Evolutionary conservation across 768 basidiomycete genomes (phyloP).

Genomic region (Tremella fuciformis): DNA sequence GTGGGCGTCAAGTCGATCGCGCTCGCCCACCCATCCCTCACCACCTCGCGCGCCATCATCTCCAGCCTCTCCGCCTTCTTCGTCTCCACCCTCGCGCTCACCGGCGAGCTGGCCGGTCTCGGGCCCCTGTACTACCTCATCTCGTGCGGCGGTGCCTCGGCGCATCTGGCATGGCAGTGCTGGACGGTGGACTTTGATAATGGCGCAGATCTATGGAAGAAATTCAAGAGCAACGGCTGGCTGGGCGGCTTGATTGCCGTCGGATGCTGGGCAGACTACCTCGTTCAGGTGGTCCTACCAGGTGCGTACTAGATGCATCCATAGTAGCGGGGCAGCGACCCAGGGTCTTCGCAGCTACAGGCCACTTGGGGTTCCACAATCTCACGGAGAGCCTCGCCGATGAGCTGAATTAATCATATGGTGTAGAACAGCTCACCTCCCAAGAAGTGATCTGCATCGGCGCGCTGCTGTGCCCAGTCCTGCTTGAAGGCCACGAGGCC

Average conservation of each 20-base stretch:
- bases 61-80: conserved; percentile 69
- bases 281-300: conserved; percentile 29
- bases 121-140: conserved; percentile 72
- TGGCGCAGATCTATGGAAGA: conserved; percentile 80
- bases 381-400: background rate
- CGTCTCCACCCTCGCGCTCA: conserved; percentile 69
- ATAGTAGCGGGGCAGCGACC: background rate
- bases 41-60: conserved; percentile 69
- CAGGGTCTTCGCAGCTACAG: background rate
- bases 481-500: conserved; percentile 50
- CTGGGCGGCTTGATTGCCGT: conserved; percentile 83
- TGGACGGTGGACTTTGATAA: conserved; percentile 70
- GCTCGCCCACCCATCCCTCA: conserved; percentile 69
- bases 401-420: background rate
- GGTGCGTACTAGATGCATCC: conserved; percentile 8
- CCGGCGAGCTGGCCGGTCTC: conserved; percentile 76
- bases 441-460: conserved; percentile 41
- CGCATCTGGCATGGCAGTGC: conserved; percentile 75
- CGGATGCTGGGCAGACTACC: conserved; percentile 72
- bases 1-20: conserved; percentile 93
- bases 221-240: conserved; percentile 84
- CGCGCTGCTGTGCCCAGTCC: conserved; percentile 38
- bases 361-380: background rate
- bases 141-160: conserved; percentile 68
- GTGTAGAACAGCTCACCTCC: conserved; percentile 34